Evolutionary conservation across 176 grass and related monocot genomes (phyloP).

Genomic region (Cenchrus americanus): DNA sequence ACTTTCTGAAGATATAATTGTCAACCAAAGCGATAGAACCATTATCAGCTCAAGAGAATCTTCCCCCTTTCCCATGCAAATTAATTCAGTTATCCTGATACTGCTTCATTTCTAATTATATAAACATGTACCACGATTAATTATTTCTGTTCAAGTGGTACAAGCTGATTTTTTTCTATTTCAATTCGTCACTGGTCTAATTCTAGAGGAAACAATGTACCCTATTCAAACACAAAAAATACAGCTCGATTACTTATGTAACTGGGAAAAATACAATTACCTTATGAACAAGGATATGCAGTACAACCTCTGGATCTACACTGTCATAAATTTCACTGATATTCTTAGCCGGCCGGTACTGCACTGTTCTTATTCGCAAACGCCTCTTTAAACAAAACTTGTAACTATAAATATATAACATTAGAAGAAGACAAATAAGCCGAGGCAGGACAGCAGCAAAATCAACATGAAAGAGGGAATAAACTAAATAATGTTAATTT

Average conservation of each 20-base stretch:
- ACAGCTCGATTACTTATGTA: conserved; percentile 55
- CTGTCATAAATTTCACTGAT: conserved; percentile 92
- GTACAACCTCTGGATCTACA: conserved; percentile 78
- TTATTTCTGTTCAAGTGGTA: conserved; percentile 4
- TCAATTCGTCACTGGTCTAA: conserved; percentile 1
- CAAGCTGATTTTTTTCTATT: background rate
- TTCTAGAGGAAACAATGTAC: conserved; percentile 20
- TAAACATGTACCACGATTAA: background rate
- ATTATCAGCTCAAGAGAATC: background rate
- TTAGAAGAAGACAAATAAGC: conserved; percentile 39
- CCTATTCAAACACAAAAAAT: conserved; percentile 16
- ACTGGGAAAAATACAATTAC: conserved; percentile 42
- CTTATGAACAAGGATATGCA: conserved; percentile 98
- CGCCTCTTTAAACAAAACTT: conserved; percentile 85
- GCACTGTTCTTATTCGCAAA: conserved; percentile 91
- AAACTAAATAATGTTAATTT: conserved; percentile 27
- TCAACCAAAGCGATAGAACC: background rate
- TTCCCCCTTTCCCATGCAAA: background rate
- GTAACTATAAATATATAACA: conserved; percentile 48
- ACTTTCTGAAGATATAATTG: background rate
- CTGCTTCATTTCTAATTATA: conserved; percentile 31
- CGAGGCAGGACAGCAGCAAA: background rate
- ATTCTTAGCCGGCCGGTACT: conserved; percentile 73
- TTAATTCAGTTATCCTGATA: conserved; percentile 14
- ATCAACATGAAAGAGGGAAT: background rate